A percentile compares a stretch with the other conserved stretches of the same genome.
phyloP scores from a whole-genome alignment of 148 eudicot genomes.

The Nyssa sinensis region DNA sequence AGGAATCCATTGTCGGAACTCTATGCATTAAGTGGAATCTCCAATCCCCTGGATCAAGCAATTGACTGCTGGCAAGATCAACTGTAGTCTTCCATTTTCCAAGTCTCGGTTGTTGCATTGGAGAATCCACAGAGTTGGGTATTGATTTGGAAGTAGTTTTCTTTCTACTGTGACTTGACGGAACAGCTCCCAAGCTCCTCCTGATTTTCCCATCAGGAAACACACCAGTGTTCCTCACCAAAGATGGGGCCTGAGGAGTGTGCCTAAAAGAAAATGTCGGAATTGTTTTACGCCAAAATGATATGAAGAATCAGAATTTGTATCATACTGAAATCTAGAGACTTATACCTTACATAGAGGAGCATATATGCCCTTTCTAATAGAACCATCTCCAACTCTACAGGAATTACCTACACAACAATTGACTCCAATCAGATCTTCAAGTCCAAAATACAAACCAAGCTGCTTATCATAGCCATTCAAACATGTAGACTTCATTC shows the following conservation, averaged over 20 bases:
- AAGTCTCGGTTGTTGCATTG: neutral
- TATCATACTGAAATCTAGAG: neutral
- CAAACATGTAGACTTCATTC: no score
- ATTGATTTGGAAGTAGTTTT: neutral
- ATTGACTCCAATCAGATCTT: no score
- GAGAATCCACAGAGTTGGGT: neutral
- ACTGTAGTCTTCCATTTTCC: neutral
- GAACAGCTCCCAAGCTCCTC: constrained; percentile 2
- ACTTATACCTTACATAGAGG: no score
- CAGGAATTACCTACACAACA: no score
- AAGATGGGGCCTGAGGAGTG: neutral
- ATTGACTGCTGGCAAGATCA: neutral
- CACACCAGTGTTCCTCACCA: neutral
- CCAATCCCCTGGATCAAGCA: neutral
- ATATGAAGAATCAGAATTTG: neutral
- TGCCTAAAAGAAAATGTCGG: neutral
- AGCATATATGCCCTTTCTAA: no score
- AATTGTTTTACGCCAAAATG: no score
- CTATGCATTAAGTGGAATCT: neutral
- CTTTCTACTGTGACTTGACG: neutral
- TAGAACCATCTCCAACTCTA: no score
- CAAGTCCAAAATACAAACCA: no score
- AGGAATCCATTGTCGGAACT: neutral
- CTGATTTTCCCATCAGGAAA: neutral
- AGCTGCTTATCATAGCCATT: no score